phyloP scores from a whole-genome alignment of 148 eudicot genomes.

The Fagopyrum tataricum region DNA sequence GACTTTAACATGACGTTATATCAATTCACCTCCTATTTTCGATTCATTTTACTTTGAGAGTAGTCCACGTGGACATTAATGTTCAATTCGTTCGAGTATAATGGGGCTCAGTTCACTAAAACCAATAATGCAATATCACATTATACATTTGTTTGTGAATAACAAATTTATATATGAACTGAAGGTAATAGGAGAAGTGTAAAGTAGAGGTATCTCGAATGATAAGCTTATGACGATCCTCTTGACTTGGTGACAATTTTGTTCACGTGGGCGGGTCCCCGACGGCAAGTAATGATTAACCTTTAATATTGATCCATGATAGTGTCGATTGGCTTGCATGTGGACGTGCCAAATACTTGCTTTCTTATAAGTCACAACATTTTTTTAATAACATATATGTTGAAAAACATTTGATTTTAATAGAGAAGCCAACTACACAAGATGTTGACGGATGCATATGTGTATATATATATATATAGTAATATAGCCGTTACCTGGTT shows the following conservation, averaged over 20 bases:
- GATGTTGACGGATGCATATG: neutral
- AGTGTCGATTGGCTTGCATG: neutral
- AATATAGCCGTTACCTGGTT: conserved; percentile 8
- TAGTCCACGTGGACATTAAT: too few species aligned
- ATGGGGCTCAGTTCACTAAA: too few species aligned
- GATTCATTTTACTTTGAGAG: too few species aligned
- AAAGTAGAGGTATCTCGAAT: too few species aligned
- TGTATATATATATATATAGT: neutral
- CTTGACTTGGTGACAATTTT: neutral
- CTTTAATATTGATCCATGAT: neutral
- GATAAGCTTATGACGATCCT: neutral
- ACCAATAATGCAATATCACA: too few species aligned
- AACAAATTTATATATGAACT: too few species aligned
- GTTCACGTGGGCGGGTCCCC: conserved; percentile 5
- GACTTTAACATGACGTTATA: too few species aligned
- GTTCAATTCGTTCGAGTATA: too few species aligned
- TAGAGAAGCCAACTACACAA: neutral
- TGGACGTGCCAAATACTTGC: conserved; percentile 4
- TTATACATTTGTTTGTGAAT: too few species aligned
- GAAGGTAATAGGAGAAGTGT: too few species aligned
- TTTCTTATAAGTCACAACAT: neutral
- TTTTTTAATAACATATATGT: neutral
- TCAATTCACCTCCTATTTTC: too few species aligned
- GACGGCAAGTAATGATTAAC: neutral
- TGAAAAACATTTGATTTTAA: too few species aligned